A percentile compares a stretch with the other conserved stretches of the same genome.
Conservation (phyloP, 2,329 filamentous ascomycete species). For the Penicillium vulpinum region DNA sequence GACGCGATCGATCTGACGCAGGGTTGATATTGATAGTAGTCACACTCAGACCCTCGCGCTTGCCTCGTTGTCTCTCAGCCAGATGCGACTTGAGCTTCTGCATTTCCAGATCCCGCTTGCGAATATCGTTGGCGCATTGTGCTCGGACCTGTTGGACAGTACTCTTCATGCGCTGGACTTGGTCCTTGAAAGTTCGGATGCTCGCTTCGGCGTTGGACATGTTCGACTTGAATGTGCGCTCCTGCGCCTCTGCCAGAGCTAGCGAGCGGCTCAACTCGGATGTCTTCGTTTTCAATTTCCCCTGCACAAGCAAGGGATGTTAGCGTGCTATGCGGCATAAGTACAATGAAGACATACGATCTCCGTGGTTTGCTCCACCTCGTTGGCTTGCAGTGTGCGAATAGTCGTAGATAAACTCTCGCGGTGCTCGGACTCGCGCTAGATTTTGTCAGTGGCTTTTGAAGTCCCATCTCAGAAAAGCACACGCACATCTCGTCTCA, state of each 20-base stretch:
- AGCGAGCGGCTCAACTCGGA: constrained; percentile 59
- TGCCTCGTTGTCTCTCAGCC: constrained; percentile 64
- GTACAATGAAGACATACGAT: constrained; percentile 49
- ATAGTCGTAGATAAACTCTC: constrained; percentile 79
- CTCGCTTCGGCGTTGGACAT: constrained; percentile 72
- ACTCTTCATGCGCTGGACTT: constrained; percentile 74
- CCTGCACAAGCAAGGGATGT: constrained; percentile 31
- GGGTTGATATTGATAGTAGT: constrained; percentile 52
- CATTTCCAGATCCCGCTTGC: constrained; percentile 86
- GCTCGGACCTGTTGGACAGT: constrained; percentile 79
- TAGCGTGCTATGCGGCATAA: not conserved
- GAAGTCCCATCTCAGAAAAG: not conserved
- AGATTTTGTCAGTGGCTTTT: constrained; percentile 17
- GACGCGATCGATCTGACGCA: constrained; percentile 35
- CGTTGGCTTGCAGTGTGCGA: constrained; percentile 71
- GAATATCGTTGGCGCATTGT: constrained; percentile 85
- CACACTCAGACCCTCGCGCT: constrained; percentile 53
- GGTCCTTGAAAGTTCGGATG: constrained; percentile 77
- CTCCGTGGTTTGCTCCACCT: constrained; percentile 70
- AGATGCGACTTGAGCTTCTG: constrained; percentile 86
- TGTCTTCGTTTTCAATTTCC: constrained; percentile 56
- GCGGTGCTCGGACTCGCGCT: constrained; percentile 87
- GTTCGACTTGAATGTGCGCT: constrained; percentile 68
- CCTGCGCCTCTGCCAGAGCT: constrained; percentile 65
- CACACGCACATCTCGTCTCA: constrained; percentile 76